Evolutionary conservation across 1,284 basidiomycete species (phyloP), one percentile per base, ranked within the genome.

Genomic region (Coriolopsis trogii): DNA sequence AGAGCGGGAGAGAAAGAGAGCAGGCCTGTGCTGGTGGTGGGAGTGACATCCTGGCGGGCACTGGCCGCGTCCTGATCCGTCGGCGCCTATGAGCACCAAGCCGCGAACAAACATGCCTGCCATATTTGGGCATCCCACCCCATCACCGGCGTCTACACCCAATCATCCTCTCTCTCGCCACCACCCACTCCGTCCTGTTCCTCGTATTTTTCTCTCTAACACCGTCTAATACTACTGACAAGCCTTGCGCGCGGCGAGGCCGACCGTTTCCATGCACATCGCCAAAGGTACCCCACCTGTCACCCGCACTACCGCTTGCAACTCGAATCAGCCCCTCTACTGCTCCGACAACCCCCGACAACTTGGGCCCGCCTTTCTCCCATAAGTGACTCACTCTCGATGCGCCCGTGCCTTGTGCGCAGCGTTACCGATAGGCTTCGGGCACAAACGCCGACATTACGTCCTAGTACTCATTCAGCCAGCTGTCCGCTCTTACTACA

Each of bases 31-130:
- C n/a, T n/a, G n/a, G 33, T 16, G 33, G 39, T 40, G 39, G 23
- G 30, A 44, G 42, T 44, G 30, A 23, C 30, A 13, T n/a, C n/a
- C 25, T 28, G 10, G 28, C 15, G 26, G 28, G 12, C 41, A 42
- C n/a, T n/a, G n/a, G n/a, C n/a, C n/a, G n/a, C n/a, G n/a, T 6
- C 41, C 41, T 42, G 41, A 42, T 42, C 41, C 41, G 41, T 8
- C n/a, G 33, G 28, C n/a, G 21, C 21, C 13, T n/a, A 18, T n/a
- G n/a, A n/a, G n/a, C n/a, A n/a, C n/a, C n/a, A n/a, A n/a, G n/a
- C n/a, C 29, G 41, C 31, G 30, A 44, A 44, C 42, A 44, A 44
- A 44, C 42, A 44, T 25, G 21, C 26, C 18, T 44, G 30, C 42
- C 42, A 34, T 34, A 44, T 24, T 15, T 4, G 42, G 42, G 34